Evolutionary conservation across 306 rosid genomes (phyloP).

Genomic region (Cucumis melo): DNA sequence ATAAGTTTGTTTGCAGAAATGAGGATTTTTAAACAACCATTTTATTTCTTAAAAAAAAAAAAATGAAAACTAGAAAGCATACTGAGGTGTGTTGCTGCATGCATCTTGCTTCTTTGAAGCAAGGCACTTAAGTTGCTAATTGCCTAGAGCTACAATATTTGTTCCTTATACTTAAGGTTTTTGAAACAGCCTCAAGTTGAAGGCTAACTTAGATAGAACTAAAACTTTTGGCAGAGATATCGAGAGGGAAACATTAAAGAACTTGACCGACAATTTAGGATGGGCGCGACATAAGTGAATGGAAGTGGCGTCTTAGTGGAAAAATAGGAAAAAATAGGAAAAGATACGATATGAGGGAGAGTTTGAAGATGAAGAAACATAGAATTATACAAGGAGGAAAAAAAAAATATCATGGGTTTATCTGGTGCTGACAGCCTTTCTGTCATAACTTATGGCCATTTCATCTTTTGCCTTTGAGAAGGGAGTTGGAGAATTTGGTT

Average conservation of each 20-base stretch:
- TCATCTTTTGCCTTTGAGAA: neutral
- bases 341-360: no score
- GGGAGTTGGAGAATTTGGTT: neutral
- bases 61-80: neutral
- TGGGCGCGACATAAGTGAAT: neutral
- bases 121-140: neutral
- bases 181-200: neutral
- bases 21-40: neutral
- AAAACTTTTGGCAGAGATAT: neutral
- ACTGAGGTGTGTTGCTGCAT: neutral
- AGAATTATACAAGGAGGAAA: neutral
- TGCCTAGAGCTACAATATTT: neutral
- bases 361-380: neutral
- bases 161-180: neutral
- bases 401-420: neutral
- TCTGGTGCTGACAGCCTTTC: neutral
- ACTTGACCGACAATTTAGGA: neutral
- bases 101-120: neutral
- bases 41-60: neutral
- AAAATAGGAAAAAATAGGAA: neutral
- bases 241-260: neutral
- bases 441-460: neutral
- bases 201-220: neutral
- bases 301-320: neutral
- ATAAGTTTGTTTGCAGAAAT: neutral